phyloP scores from a whole-genome alignment of 2,329 filamentous ascomycete genomes.

The Grosmannia huntii region DNA sequence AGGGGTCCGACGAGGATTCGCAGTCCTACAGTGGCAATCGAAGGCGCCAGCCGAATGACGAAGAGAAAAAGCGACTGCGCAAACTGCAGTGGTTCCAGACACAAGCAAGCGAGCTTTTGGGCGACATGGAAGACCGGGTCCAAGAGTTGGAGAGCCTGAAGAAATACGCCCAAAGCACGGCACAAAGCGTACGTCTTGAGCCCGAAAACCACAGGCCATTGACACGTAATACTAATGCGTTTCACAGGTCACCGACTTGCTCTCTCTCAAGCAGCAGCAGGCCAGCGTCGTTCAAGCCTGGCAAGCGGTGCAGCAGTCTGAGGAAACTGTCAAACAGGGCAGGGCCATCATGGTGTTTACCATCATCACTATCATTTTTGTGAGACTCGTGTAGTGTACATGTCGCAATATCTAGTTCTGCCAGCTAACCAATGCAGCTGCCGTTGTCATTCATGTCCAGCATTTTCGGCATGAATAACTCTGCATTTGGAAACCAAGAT shows the following conservation, averaged over 20 bases:
- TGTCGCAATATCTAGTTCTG: too few relatives aligned
- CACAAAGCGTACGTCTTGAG: conserved; percentile 17
- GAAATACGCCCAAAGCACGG: conserved; percentile 20
- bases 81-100: conserved; percentile 16
- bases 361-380: conserved; percentile 32
- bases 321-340: conserved; percentile 28
- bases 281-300: conserved; percentile 30
- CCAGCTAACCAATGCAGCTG: conserved; percentile 14
- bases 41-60: too few relatives aligned
- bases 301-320: conserved; percentile 24
- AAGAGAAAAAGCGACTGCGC: not conserved
- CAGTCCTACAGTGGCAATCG: too few relatives aligned
- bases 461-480: conserved; percentile 26
- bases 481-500: not conserved
- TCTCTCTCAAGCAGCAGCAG: conserved; percentile 32
- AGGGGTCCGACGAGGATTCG: too few relatives aligned
- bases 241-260: conserved; percentile 23
- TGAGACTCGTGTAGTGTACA: conserved; percentile 13
- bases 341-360: conserved; percentile 33
- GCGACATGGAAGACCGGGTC: conserved; percentile 17
- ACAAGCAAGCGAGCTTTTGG: conserved; percentile 17
- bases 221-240: not conserved
- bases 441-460: conserved; percentile 25
- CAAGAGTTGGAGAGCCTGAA: conserved; percentile 21
- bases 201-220: not conserved